These are phyloP conservation scores for Pigoraptor vietnamica DNA, from an alignment of 78 protist genomes.

Conservation along the genomic window DNA sequence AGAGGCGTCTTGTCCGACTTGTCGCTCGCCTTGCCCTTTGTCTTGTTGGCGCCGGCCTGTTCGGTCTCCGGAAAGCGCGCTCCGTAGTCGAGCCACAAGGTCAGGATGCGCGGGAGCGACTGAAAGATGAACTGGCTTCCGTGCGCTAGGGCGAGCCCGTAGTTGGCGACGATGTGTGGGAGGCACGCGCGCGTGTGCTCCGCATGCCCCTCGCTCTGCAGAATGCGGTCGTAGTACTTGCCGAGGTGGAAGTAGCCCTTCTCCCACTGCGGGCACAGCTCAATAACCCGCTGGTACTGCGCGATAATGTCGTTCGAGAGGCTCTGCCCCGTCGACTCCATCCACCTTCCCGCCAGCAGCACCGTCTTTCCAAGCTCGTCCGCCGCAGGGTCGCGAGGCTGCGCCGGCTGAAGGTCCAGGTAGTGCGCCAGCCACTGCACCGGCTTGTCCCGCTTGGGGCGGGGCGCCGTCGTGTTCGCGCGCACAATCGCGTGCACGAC, in stretches of 20 bases:
- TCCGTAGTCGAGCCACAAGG: slow-evolving; percentile 67
- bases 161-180: slow-evolving; percentile 17
- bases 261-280: slow-evolving; percentile 34
- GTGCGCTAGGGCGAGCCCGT: slow-evolving; percentile 28
- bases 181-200: not conserved
- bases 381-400: slow-evolving; percentile 10
- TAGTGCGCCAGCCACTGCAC: not conserved
- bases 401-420: not conserved
- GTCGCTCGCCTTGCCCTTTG: not conserved
- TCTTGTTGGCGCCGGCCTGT: too few relatives aligned
- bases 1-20: not conserved
- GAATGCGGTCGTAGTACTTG: slow-evolving; percentile 43
- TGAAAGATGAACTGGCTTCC: slow-evolving; percentile 42
- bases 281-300: not conserved
- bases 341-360: slow-evolving; percentile 6
- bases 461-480: not conserved
- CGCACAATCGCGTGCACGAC: not conserved
- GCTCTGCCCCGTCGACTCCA: not conserved
- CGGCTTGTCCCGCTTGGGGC: not conserved
- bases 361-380: slow-evolving; percentile 32
- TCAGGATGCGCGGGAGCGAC: slow-evolving; percentile 62
- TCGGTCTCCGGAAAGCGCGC: not conserved
- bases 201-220: not conserved
- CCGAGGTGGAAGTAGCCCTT: slow-evolving; percentile 54
- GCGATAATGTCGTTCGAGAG: not conserved